phyloP scores from a whole-genome alignment of 495 filamentous ascomycete species.

The Neurospora sp. region DNA sequence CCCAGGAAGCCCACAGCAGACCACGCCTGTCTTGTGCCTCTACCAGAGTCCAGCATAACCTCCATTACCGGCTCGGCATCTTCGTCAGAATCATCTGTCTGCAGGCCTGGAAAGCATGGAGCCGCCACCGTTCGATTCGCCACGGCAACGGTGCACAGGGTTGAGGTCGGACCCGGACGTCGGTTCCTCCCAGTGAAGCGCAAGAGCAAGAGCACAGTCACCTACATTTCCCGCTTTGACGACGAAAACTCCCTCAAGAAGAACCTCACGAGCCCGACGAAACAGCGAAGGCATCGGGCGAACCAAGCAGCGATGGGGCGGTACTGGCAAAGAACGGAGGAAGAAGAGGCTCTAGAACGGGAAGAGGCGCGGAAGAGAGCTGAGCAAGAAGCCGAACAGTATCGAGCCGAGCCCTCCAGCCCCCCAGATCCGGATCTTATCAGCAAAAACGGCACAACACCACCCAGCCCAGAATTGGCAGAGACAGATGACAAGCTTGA shows the following conservation, averaged over 20 bases:
- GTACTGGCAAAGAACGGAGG: conserved; percentile 25
- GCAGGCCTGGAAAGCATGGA: background rate
- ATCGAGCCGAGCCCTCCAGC: conserved; percentile 19
- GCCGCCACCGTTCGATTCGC: conserved; percentile 23
- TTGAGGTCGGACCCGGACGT: conserved; percentile 21
- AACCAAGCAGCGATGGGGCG: conserved; percentile 26
- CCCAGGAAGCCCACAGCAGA: conserved; percentile 5
- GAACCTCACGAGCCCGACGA: conserved; percentile 17
- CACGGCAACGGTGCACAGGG: conserved; percentile 22
- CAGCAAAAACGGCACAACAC: background rate
- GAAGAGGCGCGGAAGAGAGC: conserved; percentile 18
- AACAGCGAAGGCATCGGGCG: conserved; percentile 21
- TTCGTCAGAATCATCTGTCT: background rate
- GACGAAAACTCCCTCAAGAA: conserved; percentile 11
- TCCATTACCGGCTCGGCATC: background rate
- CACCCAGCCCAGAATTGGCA: background rate
- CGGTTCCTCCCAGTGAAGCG: conserved; percentile 24
- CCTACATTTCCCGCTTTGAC: conserved; percentile 24
- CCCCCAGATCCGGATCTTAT: background rate
- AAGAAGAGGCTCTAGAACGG: conserved; percentile 22
- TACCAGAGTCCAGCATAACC: background rate
- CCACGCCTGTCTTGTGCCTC: background rate
- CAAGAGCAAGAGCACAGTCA: conserved; percentile 24
- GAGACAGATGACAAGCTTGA: background rate
- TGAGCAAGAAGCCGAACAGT: conserved; percentile 19